phyloP scores from a whole-genome alignment of 129 eudicot genomes.

The Silybum marianum region DNA sequence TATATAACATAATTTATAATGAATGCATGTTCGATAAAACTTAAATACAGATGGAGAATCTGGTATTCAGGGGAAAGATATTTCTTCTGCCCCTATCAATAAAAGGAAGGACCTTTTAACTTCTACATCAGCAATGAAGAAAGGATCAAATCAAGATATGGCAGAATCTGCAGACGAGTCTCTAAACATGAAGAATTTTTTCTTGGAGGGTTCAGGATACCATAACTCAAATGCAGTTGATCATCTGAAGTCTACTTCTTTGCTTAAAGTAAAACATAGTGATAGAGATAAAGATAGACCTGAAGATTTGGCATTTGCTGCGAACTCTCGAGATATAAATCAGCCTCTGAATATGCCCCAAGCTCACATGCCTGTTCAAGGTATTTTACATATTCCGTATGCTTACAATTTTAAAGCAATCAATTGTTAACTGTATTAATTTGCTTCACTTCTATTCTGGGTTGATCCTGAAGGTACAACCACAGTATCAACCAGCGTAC shows the following conservation, averaged over 20 bases:
- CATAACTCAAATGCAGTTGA: neutral
- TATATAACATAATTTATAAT: neutral
- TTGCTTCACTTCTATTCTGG: constrained; percentile 12
- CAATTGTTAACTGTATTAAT: neutral
- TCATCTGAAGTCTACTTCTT: neutral
- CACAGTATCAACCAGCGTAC: neutral
- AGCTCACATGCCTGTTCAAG: constrained; percentile 38
- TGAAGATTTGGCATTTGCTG: constrained; percentile 24
- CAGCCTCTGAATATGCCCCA: constrained; percentile 35
- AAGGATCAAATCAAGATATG: constrained; percentile 45
- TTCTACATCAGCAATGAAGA: constrained; percentile 44
- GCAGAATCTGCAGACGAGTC: constrained; percentile 29
- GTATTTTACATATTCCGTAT: constrained; percentile 24
- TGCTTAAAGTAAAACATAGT: constrained; percentile 26
- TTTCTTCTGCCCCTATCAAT: constrained; percentile 14
- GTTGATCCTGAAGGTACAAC: constrained; percentile 35
- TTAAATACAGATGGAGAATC: constrained; percentile 8
- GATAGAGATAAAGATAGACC: constrained; percentile 18
- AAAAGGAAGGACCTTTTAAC: constrained; percentile 34
- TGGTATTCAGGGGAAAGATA: constrained; percentile 8
- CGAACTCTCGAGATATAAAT: constrained; percentile 56
- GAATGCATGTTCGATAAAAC: neutral
- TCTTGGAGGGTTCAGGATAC: constrained; percentile 23
- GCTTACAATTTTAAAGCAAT: neutral
- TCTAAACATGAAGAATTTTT: constrained; percentile 12